Evolutionary conservation across 176 grass and related monocot species (phyloP).

Genomic region (Cocos nucifera): DNA sequence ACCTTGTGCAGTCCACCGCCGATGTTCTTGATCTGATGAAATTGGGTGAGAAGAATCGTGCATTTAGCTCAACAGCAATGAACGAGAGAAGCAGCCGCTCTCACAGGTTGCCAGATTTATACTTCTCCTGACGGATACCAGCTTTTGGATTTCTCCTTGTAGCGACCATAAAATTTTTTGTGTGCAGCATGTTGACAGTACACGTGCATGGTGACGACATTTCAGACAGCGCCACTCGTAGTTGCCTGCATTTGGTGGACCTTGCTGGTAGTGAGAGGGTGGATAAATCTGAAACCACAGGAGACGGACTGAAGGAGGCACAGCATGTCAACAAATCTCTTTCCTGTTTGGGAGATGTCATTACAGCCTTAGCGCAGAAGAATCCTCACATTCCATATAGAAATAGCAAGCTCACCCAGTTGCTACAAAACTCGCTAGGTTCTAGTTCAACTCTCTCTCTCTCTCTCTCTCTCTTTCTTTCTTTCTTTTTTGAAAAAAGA

Average conservation of each 20-base stretch:
- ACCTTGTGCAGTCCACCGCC: constrained; percentile 54
- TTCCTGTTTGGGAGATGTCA: constrained; percentile 96
- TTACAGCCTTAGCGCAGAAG: constrained; percentile 81
- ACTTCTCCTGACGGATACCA: constrained; percentile 1
- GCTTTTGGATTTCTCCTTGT: no score
- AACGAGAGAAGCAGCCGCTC: constrained; percentile 83
- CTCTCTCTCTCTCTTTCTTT: neutral
- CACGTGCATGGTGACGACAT: constrained; percentile 69
- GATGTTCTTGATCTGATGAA: constrained; percentile 86
- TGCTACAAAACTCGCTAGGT: constrained; percentile 88
- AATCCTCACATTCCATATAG: constrained; percentile 87
- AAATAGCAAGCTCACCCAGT: constrained; percentile 91
- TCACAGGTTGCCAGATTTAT: constrained; percentile 40
- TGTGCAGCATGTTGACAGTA: constrained; percentile 71
- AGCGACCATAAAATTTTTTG: neutral
- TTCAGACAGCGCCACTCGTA: constrained; percentile 35
- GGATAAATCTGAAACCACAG: constrained; percentile 73
- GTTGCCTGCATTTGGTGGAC: constrained; percentile 87
- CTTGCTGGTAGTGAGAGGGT: constrained; percentile 91
- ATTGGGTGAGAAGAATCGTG: constrained; percentile 61
- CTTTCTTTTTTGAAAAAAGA: neutral
- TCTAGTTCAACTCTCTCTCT: neutral
- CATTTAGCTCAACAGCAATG: constrained; percentile 69
- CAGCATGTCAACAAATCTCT: constrained; percentile 84
- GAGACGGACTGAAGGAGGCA: constrained; percentile 72